Conservation (phyloP, 352 stramenopile genomes). For the Pythium phragmiticola region DNA sequence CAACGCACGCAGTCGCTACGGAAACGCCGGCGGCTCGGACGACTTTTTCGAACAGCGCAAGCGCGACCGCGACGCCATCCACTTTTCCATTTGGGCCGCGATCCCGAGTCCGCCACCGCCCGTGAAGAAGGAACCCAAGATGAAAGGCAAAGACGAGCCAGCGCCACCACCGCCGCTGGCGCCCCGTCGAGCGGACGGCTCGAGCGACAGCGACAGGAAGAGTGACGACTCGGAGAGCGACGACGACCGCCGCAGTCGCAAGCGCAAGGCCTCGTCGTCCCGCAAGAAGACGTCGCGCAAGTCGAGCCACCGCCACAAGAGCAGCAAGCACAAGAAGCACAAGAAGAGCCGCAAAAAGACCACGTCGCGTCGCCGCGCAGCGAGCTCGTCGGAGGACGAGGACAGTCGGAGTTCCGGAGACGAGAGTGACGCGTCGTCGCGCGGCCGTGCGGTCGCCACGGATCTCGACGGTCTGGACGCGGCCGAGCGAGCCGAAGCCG, state of each 20-base stretch:
- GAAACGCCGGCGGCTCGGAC: slow-evolving; percentile 47
- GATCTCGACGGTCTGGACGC: slow-evolving; percentile 41
- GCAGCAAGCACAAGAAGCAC: slow-evolving; percentile 30
- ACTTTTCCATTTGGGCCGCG: slow-evolving; percentile 70
- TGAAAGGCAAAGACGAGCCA: slow-evolving; percentile 31
- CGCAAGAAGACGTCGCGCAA: slow-evolving; percentile 31
- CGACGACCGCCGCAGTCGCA: slow-evolving; percentile 21
- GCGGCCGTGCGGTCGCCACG: not conserved
- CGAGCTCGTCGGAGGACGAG: slow-evolving; percentile 20
- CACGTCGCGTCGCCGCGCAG: slow-evolving; percentile 6
- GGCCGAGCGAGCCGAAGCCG: slow-evolving; percentile 71
- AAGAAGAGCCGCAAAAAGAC: slow-evolving; percentile 23
- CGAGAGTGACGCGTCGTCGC: slow-evolving; percentile 16
- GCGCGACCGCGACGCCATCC: slow-evolving; percentile 50
- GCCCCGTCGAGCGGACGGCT: not conserved
- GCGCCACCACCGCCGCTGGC: too few species aligned
- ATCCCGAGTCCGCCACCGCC: slow-evolving; percentile 69
- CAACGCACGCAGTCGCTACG: slow-evolving; percentile 26
- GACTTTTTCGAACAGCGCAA: slow-evolving; percentile 78
- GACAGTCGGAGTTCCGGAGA: slow-evolving; percentile 14
- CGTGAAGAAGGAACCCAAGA: slow-evolving; percentile 47
- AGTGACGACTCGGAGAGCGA: slow-evolving; percentile 26
- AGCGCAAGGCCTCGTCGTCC: slow-evolving; percentile 38
- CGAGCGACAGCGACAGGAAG: slow-evolving; percentile 26
- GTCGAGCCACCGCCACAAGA: slow-evolving; percentile 18